Evolutionary conservation across 352 stramenopile genomes (phyloP).

Genomic region (Globisporangium takayamanum): DNA sequence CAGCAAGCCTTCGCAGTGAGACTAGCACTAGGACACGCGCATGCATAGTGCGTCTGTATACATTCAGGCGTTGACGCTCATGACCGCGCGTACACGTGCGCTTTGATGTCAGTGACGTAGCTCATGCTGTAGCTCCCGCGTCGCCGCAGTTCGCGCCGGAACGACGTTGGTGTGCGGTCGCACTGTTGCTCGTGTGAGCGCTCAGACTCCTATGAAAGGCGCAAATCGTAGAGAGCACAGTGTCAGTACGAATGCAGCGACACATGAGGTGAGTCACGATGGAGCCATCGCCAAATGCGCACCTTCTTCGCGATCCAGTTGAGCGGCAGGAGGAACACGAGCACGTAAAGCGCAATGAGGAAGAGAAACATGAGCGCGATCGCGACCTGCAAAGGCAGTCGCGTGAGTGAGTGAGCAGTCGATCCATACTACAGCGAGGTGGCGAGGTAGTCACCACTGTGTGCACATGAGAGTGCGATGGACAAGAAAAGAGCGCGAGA

Average conservation of each 20-base stretch:
- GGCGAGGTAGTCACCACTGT: too few relatives aligned
- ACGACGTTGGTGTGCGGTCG: slow-evolving; percentile 42
- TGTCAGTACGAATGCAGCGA: too few relatives aligned
- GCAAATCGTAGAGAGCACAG: neutral
- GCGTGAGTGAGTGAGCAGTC: neutral
- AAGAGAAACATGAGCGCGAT: slow-evolving; percentile 33
- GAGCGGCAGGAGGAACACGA: slow-evolving; percentile 54
- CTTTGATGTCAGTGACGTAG: slow-evolving; percentile 85
- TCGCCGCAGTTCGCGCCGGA: slow-evolving; percentile 72
- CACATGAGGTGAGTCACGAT: neutral
- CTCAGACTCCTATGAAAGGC: slow-evolving; percentile 20
- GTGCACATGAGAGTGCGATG: too few relatives aligned
- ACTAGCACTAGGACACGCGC: neutral
- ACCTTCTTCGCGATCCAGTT: slow-evolving; percentile 39
- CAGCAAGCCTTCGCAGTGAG: too few relatives aligned
- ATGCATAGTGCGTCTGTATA: neutral
- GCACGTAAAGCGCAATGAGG: slow-evolving; percentile 54
- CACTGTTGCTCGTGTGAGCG: slow-evolving; percentile 7
- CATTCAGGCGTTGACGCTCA: slow-evolving; percentile 13
- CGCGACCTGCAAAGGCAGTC: slow-evolving; percentile 18
- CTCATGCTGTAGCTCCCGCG: slow-evolving; percentile 85
- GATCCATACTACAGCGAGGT: too few relatives aligned
- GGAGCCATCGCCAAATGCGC: neutral
- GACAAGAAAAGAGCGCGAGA: too few relatives aligned
- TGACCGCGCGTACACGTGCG: slow-evolving; percentile 69